phyloP scores from a whole-genome alignment of 768 basidiomycete species.

The Lentinula raphanica region DNA sequence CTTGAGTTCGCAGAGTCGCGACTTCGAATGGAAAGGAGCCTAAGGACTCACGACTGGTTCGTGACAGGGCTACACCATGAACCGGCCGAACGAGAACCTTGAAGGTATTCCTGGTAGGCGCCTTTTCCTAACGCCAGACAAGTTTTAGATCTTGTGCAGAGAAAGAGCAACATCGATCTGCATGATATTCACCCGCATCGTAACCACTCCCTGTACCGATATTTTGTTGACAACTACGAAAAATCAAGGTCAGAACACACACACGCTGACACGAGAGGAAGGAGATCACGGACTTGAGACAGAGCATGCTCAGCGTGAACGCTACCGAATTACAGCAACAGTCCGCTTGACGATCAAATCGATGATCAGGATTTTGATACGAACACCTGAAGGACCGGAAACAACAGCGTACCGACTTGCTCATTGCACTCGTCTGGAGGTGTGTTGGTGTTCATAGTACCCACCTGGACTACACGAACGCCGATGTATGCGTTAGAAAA shows the following conservation, averaged over 20 bases:
- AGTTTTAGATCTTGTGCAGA: no score
- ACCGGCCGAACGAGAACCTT: conserved; percentile 7
- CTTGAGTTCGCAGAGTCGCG: neutral
- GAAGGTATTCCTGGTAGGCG: conserved; percentile 7
- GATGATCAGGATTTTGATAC: no score
- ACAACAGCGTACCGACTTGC: conserved; percentile 15
- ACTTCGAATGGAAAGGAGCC: no score
- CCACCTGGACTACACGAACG: conserved; percentile 17
- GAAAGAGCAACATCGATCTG: neutral
- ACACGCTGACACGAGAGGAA: neutral
- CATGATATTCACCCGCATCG: conserved; percentile 9
- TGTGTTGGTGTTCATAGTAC: conserved; percentile 14
- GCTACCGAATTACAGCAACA: conserved; percentile 25
- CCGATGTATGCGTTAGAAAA: neutral
- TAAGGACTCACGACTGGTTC: conserved; percentile 16
- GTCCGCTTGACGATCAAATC: conserved; percentile 9
- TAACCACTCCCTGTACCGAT: conserved; percentile 8
- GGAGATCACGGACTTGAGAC: conserved; percentile 17
- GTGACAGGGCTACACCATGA: conserved; percentile 14
- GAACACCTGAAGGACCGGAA: no score
- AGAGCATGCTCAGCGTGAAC: conserved; percentile 22
- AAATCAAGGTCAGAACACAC: neutral
- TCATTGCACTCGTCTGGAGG: conserved; percentile 22
- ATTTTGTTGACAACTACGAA: conserved; percentile 18
- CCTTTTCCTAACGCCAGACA: neutral